Conservation (phyloP, 345 rosid genomes). For the Brassica incana region DNA sequence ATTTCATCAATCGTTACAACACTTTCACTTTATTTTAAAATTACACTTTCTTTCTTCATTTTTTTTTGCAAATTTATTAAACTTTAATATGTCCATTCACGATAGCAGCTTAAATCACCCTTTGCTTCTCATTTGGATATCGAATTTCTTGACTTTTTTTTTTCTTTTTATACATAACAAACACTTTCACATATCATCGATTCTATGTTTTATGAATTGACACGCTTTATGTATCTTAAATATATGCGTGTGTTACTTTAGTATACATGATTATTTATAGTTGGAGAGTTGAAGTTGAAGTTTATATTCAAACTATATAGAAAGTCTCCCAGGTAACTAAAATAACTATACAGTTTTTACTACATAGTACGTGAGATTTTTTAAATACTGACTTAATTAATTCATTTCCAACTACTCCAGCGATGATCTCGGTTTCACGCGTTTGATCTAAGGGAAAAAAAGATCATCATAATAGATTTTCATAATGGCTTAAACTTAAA, state of each 20-base stretch:
- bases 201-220: slow-evolving; percentile 8
- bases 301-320: background rate
- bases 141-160: slow-evolving; percentile 39
- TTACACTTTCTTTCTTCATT: too few species aligned
- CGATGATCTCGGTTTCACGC: too few species aligned
- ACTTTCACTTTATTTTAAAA: slow-evolving; percentile 31
- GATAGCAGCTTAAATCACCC: slow-evolving; percentile 6
- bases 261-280: background rate
- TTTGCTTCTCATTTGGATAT: slow-evolving; percentile 42
- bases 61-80: too few species aligned
- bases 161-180: slow-evolving; percentile 15
- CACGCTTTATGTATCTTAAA: slow-evolving; percentile 4
- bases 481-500: too few species aligned
- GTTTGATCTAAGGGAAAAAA: too few species aligned
- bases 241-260: slow-evolving; percentile 1
- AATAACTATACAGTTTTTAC: background rate
- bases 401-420: background rate
- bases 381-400: background rate
- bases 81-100: too few species aligned
- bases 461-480: too few species aligned
- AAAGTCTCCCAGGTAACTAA: background rate
- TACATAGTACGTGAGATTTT: too few species aligned
- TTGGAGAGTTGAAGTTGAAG: background rate
- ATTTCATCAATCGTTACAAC: slow-evolving; percentile 34
- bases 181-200: slow-evolving; percentile 17